These are phyloP conservation scores for Nicotiana undulata DNA, from an alignment of 257 asterid genomes.

Conservation along the genomic window DNA sequence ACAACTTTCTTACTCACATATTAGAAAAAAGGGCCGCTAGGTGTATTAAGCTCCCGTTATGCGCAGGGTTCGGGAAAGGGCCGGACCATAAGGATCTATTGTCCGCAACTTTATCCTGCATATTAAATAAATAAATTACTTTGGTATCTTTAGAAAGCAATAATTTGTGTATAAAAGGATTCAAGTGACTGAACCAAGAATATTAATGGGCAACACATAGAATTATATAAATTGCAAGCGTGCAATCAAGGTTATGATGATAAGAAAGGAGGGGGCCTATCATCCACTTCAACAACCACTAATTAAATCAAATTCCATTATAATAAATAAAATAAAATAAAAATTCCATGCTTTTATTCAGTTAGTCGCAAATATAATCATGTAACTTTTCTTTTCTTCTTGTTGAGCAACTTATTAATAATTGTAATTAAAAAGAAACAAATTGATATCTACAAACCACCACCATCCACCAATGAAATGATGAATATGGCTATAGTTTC, in stretches of 20 bases:
- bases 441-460: not conserved
- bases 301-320: not conserved
- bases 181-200: not conserved
- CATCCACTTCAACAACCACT: slow-evolving; percentile 2
- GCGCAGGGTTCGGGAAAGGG: fast-evolving
- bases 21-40: too few relatives aligned
- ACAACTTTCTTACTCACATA: too few relatives aligned
- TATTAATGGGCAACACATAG: not conserved
- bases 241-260: slow-evolving; percentile 37
- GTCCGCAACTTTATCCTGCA: too few relatives aligned
- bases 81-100: too few relatives aligned
- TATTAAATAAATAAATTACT: too few relatives aligned
- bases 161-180: not conserved
- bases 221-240: slow-evolving; percentile 29
- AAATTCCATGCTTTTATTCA: not conserved
- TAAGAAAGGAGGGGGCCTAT: slow-evolving; percentile 31
- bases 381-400: not conserved
- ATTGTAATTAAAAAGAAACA: not conserved
- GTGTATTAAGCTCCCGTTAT: too few relatives aligned
- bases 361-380: slow-evolving; percentile 2
- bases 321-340: not conserved
- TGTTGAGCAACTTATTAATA: not conserved
- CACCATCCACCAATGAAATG: slow-evolving; percentile 6
- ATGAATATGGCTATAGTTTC: not conserved
- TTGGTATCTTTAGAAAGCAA: not conserved